Evolutionary conservation across 352 stramenopile genomes (phyloP).

Genomic region (Phytophthora rubi): DNA sequence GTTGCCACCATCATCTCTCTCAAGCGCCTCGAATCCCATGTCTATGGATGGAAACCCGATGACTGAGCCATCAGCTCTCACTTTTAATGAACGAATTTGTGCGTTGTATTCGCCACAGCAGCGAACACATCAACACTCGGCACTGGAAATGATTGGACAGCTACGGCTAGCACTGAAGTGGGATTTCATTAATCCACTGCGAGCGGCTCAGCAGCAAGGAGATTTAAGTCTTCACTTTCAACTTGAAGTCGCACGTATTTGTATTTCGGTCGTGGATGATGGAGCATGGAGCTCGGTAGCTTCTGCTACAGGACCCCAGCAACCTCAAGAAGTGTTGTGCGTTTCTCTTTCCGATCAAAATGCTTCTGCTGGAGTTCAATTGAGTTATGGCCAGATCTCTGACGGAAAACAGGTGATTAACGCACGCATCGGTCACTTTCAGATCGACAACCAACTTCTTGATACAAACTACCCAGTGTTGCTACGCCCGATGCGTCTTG

Average conservation of each 20-base stretch:
- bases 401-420: slow-evolving; percentile 83
- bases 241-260: slow-evolving; percentile 75
- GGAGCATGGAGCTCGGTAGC: slow-evolving; percentile 43
- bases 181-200: slow-evolving; percentile 70
- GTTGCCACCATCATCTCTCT: slow-evolving; percentile 49
- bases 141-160: slow-evolving; percentile 75
- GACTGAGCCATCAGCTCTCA: slow-evolving; percentile 33
- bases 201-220: slow-evolving; percentile 45
- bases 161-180: slow-evolving; percentile 80
- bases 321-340: slow-evolving; percentile 73
- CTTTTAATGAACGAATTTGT: slow-evolving; percentile 70
- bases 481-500: slow-evolving; percentile 68
- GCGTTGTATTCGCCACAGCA: slow-evolving; percentile 66
- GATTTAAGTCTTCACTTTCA: slow-evolving; percentile 74
- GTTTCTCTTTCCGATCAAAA: slow-evolving; percentile 78
- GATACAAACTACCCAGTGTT: slow-evolving; percentile 88
- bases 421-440: slow-evolving; percentile 75
- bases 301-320: slow-evolving; percentile 33
- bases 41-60: slow-evolving; percentile 38
- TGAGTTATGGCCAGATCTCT: slow-evolving; percentile 75
- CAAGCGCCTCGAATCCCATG: slow-evolving; percentile 30
- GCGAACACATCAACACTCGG: slow-evolving; percentile 38
- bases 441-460: slow-evolving; percentile 87
- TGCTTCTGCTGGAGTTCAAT: slow-evolving; percentile 73
- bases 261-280: slow-evolving; percentile 80